Percentiles rank a stretch among this genome's conserved stretches.
Evolutionary conservation across 2,329 filamentous ascomycete genomes (phyloP).

Genomic region (Epichloe brachyelytri): DNA sequence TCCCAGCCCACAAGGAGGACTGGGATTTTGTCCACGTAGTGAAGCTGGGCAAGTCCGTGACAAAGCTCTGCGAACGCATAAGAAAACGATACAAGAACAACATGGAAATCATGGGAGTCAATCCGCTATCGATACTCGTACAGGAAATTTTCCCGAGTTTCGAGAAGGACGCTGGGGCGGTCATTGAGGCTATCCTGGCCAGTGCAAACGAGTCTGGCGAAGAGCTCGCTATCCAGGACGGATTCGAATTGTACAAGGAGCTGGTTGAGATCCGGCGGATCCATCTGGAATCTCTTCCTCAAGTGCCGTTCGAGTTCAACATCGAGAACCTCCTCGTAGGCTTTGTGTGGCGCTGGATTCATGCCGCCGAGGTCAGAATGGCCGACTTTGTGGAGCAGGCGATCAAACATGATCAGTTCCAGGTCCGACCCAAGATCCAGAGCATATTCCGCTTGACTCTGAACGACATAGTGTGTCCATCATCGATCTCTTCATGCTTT

Average conservation of each 20-base stretch:
- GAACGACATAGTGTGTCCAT: constrained; percentile 87
- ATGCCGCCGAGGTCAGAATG: constrained; percentile 65
- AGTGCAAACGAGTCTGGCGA: constrained; percentile 54
- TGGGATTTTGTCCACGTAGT: constrained; percentile 92
- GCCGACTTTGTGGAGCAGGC: constrained; percentile 78
- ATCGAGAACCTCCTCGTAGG: constrained; percentile 76
- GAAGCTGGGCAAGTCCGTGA: constrained; percentile 72
- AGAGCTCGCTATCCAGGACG: constrained; percentile 79
- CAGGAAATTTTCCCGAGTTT: constrained; percentile 80
- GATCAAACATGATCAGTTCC: constrained; percentile 80
- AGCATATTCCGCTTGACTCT: constrained; percentile 56
- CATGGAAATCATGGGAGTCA: constrained; percentile 70
- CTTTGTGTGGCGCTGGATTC: constrained; percentile 95
- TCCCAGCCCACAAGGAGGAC: constrained; percentile 65
- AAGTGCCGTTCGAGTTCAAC: constrained; percentile 68
- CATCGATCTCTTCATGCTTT: constrained; percentile 85
- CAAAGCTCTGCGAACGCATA: constrained; percentile 75
- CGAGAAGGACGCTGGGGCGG: constrained; percentile 74
- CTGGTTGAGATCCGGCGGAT: constrained; percentile 74
- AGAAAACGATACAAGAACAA: constrained; percentile 85
- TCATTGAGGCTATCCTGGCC: constrained; percentile 70
- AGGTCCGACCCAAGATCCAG: constrained; percentile 54
- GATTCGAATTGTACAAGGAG: constrained; percentile 86
- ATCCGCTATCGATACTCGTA: constrained; percentile 56
- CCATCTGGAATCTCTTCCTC: constrained; percentile 62